These are phyloP conservation scores for Lepidium campestre DNA, from an alignment of 441 rosid genomes.

Conservation along the genomic window DNA sequence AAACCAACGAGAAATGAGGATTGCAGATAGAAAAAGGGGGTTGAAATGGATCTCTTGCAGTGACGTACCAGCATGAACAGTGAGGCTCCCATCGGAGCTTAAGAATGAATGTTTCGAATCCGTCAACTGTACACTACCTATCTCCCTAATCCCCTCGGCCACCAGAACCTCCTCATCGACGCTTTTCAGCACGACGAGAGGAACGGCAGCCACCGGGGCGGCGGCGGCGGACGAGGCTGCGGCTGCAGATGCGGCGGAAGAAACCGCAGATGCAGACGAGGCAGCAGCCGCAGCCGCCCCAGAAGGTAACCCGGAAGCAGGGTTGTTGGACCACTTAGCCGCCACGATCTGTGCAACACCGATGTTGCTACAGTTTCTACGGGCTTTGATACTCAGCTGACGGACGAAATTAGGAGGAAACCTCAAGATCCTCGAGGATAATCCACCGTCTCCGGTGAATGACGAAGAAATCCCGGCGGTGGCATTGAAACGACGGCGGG, in stretches of 20 bases:
- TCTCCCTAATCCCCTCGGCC: constrained; percentile 34
- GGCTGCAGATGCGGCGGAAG: constrained; percentile 39
- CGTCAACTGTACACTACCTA: constrained; percentile 48
- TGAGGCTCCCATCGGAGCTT: constrained; percentile 80
- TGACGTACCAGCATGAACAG: constrained; percentile 83
- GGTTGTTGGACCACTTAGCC: constrained; percentile 84
- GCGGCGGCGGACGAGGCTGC: constrained; percentile 40
- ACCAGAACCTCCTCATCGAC: constrained; percentile 41
- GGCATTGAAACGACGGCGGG: constrained; percentile 27
- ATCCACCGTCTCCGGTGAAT: constrained; percentile 43
- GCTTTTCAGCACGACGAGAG: constrained; percentile 29
- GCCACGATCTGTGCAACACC: constrained; percentile 97
- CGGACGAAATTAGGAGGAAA: constrained; percentile 96
- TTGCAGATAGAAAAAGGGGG: neutral
- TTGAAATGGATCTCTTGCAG: neutral
- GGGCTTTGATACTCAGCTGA: constrained; percentile 90
- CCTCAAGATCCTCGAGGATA: constrained; percentile 63
- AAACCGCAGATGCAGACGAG: constrained; percentile 34
- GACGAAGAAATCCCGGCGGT: constrained; percentile 25
- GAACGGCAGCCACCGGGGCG: constrained; percentile 33
- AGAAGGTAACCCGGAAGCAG: constrained; percentile 32
- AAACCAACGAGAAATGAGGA: neutral
- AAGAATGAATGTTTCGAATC: constrained; percentile 52
- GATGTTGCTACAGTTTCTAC: constrained; percentile 95
- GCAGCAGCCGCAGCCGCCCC: constrained; percentile 48